These are phyloP conservation scores for Tricholoma furcatifolium DNA, from an alignment of 768 basidiomycete species.

Conservation along the genomic window DNA sequence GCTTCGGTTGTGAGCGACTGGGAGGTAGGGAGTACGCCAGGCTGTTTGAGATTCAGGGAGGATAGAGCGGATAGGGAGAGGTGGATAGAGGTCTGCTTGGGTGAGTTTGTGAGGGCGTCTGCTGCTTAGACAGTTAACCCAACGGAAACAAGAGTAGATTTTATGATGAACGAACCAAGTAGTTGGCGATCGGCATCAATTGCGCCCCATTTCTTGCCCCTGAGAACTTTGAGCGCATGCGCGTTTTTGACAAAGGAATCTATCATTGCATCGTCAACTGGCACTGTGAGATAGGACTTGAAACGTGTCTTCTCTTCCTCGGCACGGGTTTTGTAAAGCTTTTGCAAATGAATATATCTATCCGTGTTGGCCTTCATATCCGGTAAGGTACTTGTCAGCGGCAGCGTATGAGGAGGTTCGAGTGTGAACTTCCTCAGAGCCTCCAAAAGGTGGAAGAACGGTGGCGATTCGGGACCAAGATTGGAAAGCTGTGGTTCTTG, in stretches of 20 bases:
- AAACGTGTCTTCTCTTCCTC: slow-evolving; percentile 64
- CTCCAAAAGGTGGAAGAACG: slow-evolving; percentile 77
- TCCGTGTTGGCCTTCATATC: slow-evolving; percentile 95
- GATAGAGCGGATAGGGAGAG: slow-evolving; percentile 69
- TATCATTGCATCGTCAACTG: slow-evolving; percentile 51
- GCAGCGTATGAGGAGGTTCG: slow-evolving; percentile 61
- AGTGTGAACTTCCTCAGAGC: slow-evolving; percentile 69
- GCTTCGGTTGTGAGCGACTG: slow-evolving; percentile 56
- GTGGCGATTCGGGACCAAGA: slow-evolving; percentile 45
- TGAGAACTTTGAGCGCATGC: slow-evolving; percentile 66
- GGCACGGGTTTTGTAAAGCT: slow-evolving; percentile 77
- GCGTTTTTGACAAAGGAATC: slow-evolving; percentile 81
- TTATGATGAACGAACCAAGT: slow-evolving; percentile 32
- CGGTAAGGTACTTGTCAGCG: slow-evolving; percentile 83
- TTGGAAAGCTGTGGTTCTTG: slow-evolving; percentile 49
- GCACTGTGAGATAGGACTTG: slow-evolving; percentile 44
- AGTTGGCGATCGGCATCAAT: slow-evolving; percentile 48
- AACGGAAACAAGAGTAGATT: not conserved
- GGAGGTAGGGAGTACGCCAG: slow-evolving; percentile 36
- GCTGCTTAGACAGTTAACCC: slow-evolving; percentile 28
- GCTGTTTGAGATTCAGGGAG: slow-evolving; percentile 26
- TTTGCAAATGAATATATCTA: slow-evolving; percentile 82
- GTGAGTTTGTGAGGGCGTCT: slow-evolving; percentile 34
- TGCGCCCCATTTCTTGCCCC: slow-evolving; percentile 60
- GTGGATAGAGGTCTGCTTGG: slow-evolving; percentile 67